Evolutionary conservation across 192 early-diverging fungal species (phyloP), one percentile per base, ranked within the genome.

Genomic region (Chytriomyces confervae): DNA sequence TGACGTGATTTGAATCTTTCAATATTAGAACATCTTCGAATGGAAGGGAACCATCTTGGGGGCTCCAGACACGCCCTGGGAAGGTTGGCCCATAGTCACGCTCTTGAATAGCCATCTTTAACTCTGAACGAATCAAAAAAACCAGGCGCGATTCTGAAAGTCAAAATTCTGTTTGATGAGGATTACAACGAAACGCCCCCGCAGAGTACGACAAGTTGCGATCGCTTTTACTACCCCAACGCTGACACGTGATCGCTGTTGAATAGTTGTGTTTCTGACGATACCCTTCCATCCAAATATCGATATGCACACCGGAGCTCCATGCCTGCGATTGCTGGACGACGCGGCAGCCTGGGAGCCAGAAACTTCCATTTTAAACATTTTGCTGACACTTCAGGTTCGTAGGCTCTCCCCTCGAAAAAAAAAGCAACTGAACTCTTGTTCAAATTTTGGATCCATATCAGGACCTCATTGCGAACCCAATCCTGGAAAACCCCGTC

Each of bases 201-300:
- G 20, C 71, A 80, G 20, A 61, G 72, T 73, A n/a, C 51, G n/a
- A n/a, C 0, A 57, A 57, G 24, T 57, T n/a, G n/a, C n/a, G 51
- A 57, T 57, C 10, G 51, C 51, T 57, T 57, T 10, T 27, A 27
- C 24, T 27, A 27, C 24, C 24, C 24, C 24, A 27, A 27, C 24
- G 24, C 24, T 27, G 24, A 27, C 24, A 27, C n/a, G 63, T 65
- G 18, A 27, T n/a, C 9, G 62, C 62, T 63, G 62, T n/a, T 29
- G 13, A 64, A 10, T 45, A 67, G 82, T 85, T 27, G 78, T 66
- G 44, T 89, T 89, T 72, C 20, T 66, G n/a, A 89, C 87, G 20
- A 84, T 89, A 0, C 87, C 87, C 16, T 89, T 89, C 70, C 87
- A 89, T 80, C 87, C 87, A 5, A 89, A 89, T 60, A 80, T 83